Percentiles rank a stretch among this genome's conserved stretches.
Conservation (phyloP, 805 yeast genomes). For the Ogataea pini region DNA sequence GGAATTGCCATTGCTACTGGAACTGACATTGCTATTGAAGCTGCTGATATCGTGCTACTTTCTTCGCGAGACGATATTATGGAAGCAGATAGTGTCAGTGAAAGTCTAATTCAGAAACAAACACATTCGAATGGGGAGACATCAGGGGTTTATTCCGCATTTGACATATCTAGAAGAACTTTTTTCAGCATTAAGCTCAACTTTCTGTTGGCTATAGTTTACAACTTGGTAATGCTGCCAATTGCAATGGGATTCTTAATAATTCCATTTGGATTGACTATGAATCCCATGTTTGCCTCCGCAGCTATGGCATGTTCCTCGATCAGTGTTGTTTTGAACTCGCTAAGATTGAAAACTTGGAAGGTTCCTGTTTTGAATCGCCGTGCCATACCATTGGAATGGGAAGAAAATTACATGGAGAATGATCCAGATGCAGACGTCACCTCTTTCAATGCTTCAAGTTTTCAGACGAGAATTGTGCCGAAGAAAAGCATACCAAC, state of each 20-base stretch:
- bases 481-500: too few relatives aligned
- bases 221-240: conserved; percentile 84
- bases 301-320: conserved; percentile 93
- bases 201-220: conserved; percentile 83
- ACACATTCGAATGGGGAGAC: conserved; percentile 33
- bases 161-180: conserved; percentile 69
- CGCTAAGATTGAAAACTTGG: conserved; percentile 73
- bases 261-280: conserved; percentile 68
- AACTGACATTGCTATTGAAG: conserved; percentile 93
- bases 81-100: conserved; percentile 18
- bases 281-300: conserved; percentile 89
- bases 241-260: conserved; percentile 90
- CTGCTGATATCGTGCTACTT: conserved; percentile 88
- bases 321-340: conserved; percentile 81
- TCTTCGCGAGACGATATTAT: conserved; percentile 35
- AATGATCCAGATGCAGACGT: conserved; percentile 17
- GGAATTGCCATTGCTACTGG: conserved; percentile 94
- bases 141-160: conserved; percentile 56
- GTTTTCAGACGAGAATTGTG: neutral
- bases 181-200: conserved; percentile 75
- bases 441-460: neutral
- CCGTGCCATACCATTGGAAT: neutral
- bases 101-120: conserved; percentile 19
- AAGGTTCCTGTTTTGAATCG: conserved; percentile 20
- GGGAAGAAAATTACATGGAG: conserved; percentile 8